Evolutionary conservation across 139 green algal species (phyloP).

Genomic region (Chlamydomonas eustigma): DNA sequence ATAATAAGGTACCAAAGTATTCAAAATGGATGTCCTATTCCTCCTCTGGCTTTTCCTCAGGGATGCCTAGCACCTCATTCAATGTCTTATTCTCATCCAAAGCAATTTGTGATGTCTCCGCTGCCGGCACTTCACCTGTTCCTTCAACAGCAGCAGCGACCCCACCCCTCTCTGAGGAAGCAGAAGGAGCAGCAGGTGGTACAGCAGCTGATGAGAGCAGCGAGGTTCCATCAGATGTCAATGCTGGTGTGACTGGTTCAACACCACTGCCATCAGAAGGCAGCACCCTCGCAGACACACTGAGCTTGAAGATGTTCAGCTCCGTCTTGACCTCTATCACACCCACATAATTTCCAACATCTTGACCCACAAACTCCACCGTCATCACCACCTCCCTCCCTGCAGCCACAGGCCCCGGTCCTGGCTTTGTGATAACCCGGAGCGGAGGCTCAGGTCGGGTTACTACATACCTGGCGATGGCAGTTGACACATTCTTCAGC

Average conservation of each 20-base stretch:
- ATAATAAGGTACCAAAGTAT: too few relatives aligned
- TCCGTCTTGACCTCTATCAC: constrained; percentile 53
- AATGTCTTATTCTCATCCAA: background rate
- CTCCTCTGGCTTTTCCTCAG: background rate
- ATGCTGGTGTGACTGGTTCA: background rate
- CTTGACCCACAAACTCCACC: constrained; percentile 46
- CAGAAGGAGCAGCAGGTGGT: too few relatives aligned
- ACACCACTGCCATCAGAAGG: background rate
- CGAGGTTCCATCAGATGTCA: too few relatives aligned
- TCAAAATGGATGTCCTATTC: too few relatives aligned
- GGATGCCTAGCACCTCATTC: background rate
- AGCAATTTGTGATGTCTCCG: background rate
- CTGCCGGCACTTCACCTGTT: background rate
- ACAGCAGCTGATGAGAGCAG: too few relatives aligned
- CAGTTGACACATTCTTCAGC: constrained; percentile 53
- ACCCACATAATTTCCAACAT: constrained; percentile 44
- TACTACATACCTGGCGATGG: constrained; percentile 37
- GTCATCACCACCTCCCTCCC: constrained; percentile 54
- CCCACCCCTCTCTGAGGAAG: too few relatives aligned
- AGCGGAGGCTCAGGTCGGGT: constrained; percentile 39
- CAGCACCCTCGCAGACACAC: constrained; percentile 50
- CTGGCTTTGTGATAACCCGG: constrained; percentile 48
- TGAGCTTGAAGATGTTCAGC: constrained; percentile 50
- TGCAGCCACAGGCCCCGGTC: constrained; percentile 33
- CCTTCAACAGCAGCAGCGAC: too few relatives aligned